These are phyloP conservation scores for Termitomyces titanicus DNA, from an alignment of 768 basidiomycete species.

Conservation along the genomic window DNA sequence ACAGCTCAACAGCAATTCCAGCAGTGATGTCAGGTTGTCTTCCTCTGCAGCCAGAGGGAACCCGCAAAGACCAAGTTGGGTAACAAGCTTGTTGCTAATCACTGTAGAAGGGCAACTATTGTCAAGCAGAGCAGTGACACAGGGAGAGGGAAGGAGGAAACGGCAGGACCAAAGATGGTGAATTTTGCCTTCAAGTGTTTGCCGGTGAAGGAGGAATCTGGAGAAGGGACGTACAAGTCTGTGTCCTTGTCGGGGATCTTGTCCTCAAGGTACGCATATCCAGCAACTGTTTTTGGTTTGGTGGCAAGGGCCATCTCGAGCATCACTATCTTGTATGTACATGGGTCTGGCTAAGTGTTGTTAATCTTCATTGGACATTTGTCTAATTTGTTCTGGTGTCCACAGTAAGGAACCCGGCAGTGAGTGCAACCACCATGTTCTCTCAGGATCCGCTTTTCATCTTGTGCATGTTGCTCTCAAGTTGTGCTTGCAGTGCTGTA, in stretches of 20 bases:
- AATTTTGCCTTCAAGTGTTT: not conserved
- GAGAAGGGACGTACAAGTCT: not conserved
- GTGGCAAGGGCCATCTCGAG: not conserved
- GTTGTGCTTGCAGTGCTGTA: not conserved
- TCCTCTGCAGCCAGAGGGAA: not conserved
- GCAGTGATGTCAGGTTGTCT: not conserved
- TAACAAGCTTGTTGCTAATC: not conserved
- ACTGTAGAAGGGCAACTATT: not conserved
- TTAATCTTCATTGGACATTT: conserved; percentile 8
- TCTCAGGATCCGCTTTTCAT: conserved; percentile 9
- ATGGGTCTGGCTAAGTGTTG: not conserved
- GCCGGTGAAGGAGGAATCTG: not conserved
- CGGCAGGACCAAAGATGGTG: not conserved
- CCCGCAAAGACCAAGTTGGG: not conserved
- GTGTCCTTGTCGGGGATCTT: not conserved
- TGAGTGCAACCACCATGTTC: conserved; percentile 13
- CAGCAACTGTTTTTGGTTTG: not conserved
- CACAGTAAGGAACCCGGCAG: conserved; percentile 13
- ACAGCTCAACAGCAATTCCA: not conserved
- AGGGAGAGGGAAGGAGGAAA: not conserved
- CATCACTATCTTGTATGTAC: not conserved
- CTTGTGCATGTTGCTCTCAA: not conserved
- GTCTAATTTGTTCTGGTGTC: conserved; percentile 1
- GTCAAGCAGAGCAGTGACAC: not conserved
- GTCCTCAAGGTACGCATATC: not conserved